Evolutionary conservation across 495 filamentous ascomycete species (phyloP), one percentile per base, ranked within the genome.

Genomic region (Ramalina intermedia): DNA sequence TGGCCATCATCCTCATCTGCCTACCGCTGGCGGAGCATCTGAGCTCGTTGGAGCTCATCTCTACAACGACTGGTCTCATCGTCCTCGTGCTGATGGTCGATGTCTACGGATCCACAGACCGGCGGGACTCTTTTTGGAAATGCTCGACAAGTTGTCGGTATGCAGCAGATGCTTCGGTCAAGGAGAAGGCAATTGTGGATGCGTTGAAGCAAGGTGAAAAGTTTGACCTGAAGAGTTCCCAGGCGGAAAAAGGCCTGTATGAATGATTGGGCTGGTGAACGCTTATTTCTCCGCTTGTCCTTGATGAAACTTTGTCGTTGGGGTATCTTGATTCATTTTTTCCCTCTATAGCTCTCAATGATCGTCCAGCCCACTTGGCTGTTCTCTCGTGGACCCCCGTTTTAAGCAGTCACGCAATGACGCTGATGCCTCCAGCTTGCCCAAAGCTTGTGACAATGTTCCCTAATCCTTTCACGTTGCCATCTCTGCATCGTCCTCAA

Each of bases 1-100:
- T 78, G 4, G 66, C 66, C 11, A 53, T 73, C 29, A 55, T 71
- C 24, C 49, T 80, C 16, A 58, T 74, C 44, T 64, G 62, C 37
- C 58, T 80, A 5, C 72, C 75, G 6, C 59, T 69, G 7, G 70
- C 67, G 0, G 41, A 68, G 7, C 5, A 26, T 27, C 53, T 80
- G 18, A 69, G 70, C 54, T 69, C 64, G 36, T 58, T 80, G 11
- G 38, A 68, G 37, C 58, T 80, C 37, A 59, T 80, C 4, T 62
- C 62, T 9, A 66, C 67, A 7, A 72, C 69, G 1, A 72, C 73
- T 9, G 58, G 68, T 9, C 55, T 79, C 21, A 57, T 71, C 5
- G 52, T 66, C 13, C 67, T 69, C 47, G 66, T 70, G 12, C 53
- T 78, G 44, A 38, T 67, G 13, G 41, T 77, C 13, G 76, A 80